Base-by-base conservation (phyloP, 768 basidiomycete genomes). In the Dendrothele bispora region DNA sequence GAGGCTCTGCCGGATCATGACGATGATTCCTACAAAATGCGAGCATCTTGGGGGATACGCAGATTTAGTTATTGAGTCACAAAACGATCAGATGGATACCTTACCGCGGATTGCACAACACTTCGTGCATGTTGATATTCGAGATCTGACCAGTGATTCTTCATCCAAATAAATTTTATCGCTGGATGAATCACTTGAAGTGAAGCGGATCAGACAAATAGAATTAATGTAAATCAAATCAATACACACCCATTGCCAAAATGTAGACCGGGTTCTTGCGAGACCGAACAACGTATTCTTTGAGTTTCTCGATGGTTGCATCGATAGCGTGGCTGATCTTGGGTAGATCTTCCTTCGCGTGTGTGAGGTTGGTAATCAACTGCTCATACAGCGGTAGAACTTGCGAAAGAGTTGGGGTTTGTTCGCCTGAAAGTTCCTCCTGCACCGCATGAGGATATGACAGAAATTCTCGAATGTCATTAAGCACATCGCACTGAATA, bases 371-470 rank as follows among this genome's bases (percentile, higher is more conserved):
- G 10, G 50, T 14, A 10, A 61, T 55, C 5, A 67, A 53, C 22
- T 57, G 7, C 48, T 68, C 60, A 34, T 64, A 68, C 7, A 61
- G 38, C 1, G 61, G 64, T 1, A 68, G 46, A 1, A 58, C 62
- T 21, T 59, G 39, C 1, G 62, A 61, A 4, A 65, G 57, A 7
- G 64, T 66, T 7, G 61, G 65, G 3, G 63, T 64, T 35, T 61
- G 57, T 52, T 69, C 59, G 5, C 57, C 60, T 4, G 63, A 70
- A 4, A 71, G 52, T 7, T 68, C 54, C 45, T 68, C 61, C 50
- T 72, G 72, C 6, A 57, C 57, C 10, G 30, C 32, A 50, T 68
- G 67, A 14, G 61, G 58, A 22, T 65, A 34, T 25, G 40, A 24
- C 11, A 68, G 51, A 41, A 68, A 54, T 29, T 56, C 36, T 15